These are phyloP conservation scores for Leavenworthia alabamica DNA, from an alignment of 345 rosid species.

Conservation along the genomic window DNA sequence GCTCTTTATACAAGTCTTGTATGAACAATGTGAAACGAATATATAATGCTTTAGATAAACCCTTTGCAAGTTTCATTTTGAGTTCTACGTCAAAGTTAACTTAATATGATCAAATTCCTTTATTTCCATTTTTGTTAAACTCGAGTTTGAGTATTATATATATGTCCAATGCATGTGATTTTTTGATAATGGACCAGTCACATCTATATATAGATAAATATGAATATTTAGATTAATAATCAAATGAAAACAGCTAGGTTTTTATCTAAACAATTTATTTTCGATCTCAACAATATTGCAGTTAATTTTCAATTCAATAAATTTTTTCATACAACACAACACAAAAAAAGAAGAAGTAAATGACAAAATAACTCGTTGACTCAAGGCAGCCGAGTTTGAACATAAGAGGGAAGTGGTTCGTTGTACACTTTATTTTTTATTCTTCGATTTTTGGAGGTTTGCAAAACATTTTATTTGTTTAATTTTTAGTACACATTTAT, in stretches of 20 bases:
- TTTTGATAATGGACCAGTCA: background rate
- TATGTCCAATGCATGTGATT: conserved; percentile 1
- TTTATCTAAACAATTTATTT: no score
- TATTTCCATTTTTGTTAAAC: background rate
- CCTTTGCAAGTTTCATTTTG: no score
- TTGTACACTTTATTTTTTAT: conserved; percentile 15
- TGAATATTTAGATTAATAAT: background rate
- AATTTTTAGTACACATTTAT: no score
- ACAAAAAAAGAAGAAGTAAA: background rate
- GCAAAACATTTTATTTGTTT: no score
- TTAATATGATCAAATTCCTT: background rate
- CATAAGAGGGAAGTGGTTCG: conserved; percentile 3
- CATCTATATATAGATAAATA: background rate
- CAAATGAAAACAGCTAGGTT: background rate
- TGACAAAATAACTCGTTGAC: conserved; percentile 13
- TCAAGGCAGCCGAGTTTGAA: conserved; percentile 17
- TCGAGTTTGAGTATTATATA: background rate
- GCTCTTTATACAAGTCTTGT: conserved; percentile 8
- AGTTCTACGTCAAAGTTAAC: no score
- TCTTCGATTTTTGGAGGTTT: conserved; percentile 21
- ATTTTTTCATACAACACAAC: background rate
- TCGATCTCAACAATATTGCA: no score
- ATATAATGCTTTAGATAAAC: background rate
- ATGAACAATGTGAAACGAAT: conserved; percentile 26
- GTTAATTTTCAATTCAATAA: background rate